Evolutionary conservation across 2,329 filamentous ascomycete genomes (phyloP), one percentile per base, ranked within the genome.

Genomic region (Botrytis fabae): DNA sequence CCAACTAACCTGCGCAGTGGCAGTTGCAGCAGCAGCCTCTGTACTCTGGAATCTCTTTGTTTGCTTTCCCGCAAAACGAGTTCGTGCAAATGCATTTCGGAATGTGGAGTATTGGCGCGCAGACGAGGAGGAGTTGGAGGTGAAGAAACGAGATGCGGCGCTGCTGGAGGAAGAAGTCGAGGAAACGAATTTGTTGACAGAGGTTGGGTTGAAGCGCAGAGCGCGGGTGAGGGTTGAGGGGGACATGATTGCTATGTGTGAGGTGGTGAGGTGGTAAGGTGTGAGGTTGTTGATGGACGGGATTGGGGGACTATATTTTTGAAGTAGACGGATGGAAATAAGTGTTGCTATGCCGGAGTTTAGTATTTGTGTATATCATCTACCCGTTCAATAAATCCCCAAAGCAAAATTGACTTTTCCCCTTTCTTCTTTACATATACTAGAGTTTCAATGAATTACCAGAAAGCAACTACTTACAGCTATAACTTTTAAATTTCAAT

Each of bases 41-140:
- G 71, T 73, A 28, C 48, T 60, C 84, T 93, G 90, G 83, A 89
- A 94, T 82, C 93, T 89, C 80, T 89, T 89, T 35, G 64, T 16
- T 77, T 86, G 81, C 80, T 60, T 66, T 38, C n/a, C 62, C 22
- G 40, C 54, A 57, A 57, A 57, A 32, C 65, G 48, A 35, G 57
- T 62, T 51, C 65, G 51, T 9, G 62, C 44, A 59, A 68, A 73
- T 61, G 71, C 65, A 73, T 73, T 62, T 78, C 75, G 69, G 74
- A 77, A 60, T n/a, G 70, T 71, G 69, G 63, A 85, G 88, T 87
- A 83, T 87, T 73, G 75, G 76, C 66, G 69, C 25, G 82, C 79
- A 86, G 85, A 83, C 87, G 83, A 82, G 51, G 83, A 82, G 51
- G 70, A 28, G 40, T 48, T 72, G 8, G 79, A 78, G 82, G 85